A percentile compares a stretch with the other conserved stretches of the same genome.
Evolutionary conservation across 176 grass and related monocot genomes (phyloP).

Genomic region (Juncus inflexus): DNA sequence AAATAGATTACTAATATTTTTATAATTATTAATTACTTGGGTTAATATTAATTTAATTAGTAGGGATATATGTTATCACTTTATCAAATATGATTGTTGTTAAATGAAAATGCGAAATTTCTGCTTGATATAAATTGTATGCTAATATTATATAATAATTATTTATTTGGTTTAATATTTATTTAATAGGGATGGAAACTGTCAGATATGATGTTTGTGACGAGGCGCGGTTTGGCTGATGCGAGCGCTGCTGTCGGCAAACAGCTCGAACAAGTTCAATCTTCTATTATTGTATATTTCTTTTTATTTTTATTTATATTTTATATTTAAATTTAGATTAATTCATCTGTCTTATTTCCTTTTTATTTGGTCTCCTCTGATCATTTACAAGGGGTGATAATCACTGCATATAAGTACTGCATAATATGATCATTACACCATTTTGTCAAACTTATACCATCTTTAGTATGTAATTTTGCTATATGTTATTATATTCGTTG

Average conservation of each 20-base stretch:
- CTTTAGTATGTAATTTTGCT: no score
- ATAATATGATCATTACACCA: background rate
- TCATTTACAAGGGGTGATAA: constrained; percentile 4
- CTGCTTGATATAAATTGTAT: background rate
- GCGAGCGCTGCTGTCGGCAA: constrained; percentile 63
- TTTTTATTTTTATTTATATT: background rate
- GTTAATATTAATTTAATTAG: constrained; percentile 30
- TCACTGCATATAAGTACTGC: constrained; percentile 1
- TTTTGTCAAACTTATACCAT: no score
- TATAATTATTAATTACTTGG: constrained; percentile 7
- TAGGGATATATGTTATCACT: no score
- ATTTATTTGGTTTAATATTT: constrained; percentile 12
- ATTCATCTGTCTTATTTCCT: constrained; percentile 1
- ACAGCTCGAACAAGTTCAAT: constrained; percentile 83
- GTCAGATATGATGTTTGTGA: constrained; percentile 97
- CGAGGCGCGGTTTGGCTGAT: constrained; percentile 67
- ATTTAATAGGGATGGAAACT: constrained; percentile 79
- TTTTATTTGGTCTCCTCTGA: constrained; percentile 10
- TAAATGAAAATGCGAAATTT: background rate
- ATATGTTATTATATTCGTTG: background rate
- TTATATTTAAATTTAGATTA: background rate
- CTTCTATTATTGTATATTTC: constrained; percentile 60
- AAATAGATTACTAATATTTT: background rate
- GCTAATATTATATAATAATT: constrained; percentile 6
- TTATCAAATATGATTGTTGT: no score